Conservation (phyloP, 169 alveolate genomes). For the Plasmodium blacklocki region DNA sequence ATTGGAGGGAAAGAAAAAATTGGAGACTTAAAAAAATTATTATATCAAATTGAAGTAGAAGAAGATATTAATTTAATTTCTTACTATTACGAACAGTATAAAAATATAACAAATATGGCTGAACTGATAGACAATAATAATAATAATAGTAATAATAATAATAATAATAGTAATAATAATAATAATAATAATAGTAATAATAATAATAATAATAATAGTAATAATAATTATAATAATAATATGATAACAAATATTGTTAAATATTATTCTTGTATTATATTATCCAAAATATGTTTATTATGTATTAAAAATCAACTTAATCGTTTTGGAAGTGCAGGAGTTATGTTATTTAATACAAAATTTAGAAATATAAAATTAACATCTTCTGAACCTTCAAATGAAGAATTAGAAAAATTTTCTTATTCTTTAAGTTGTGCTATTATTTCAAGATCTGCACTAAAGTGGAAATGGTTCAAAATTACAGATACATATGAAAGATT, state of each 20-base stretch:
- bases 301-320: constrained; percentile 62
- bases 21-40: constrained; percentile 13
- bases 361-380: constrained; percentile 52
- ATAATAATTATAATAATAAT: background rate
- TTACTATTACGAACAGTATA: constrained; percentile 28
- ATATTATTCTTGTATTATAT: constrained; percentile 40
- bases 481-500: constrained; percentile 63
- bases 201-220: background rate
- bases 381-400: constrained; percentile 63
- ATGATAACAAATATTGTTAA: constrained; percentile 3
- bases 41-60: constrained; percentile 31
- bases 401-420: constrained; percentile 58
- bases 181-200: background rate
- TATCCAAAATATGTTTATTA: constrained; percentile 58
- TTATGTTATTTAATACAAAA: constrained; percentile 44
- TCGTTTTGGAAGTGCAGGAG: constrained; percentile 66
- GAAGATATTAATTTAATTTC: constrained; percentile 56
- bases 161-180: background rate
- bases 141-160: background rate
- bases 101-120: constrained; percentile 13
- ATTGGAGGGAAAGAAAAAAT: constrained; percentile 23
- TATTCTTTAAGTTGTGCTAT: constrained; percentile 59
- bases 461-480: constrained; percentile 66
- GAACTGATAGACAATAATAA: background rate
- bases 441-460: constrained; percentile 46